phyloP scores from a whole-genome alignment of 352 stramenopile genomes.

The Phytophthora colocasiae region DNA sequence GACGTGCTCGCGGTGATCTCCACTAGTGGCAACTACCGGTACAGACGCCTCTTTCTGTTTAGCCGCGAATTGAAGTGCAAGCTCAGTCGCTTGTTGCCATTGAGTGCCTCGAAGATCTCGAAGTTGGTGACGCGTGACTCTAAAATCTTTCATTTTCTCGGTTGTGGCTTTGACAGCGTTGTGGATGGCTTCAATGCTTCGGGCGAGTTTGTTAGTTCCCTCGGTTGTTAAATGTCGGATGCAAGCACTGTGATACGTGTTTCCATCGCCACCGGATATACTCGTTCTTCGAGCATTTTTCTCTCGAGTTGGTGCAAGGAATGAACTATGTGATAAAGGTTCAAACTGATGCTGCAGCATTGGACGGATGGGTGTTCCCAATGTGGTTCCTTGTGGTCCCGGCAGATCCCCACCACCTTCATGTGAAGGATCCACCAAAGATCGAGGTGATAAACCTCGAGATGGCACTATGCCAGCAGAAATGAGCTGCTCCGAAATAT shows the following conservation, averaged over 20 bases:
- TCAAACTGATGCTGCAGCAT: conserved; percentile 58
- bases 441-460: conserved; percentile 18
- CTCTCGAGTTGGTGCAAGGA: conserved; percentile 34
- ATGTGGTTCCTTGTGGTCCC: background rate
- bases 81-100: conserved; percentile 58
- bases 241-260: conserved; percentile 53
- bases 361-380: conserved; percentile 31
- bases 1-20: conserved; percentile 53
- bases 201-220: conserved; percentile 36
- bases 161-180: conserved; percentile 38
- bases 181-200: conserved; percentile 47
- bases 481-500: conserved; percentile 53
- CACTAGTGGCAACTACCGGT: background rate
- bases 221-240: conserved; percentile 45
- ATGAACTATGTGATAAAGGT: conserved; percentile 40
- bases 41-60: conserved; percentile 1
- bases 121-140: conserved; percentile 37
- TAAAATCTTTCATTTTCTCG: conserved; percentile 45
- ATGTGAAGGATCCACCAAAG: conserved; percentile 11
- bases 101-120: conserved; percentile 48
- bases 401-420: conserved; percentile 12
- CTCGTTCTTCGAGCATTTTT: conserved; percentile 28
- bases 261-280: conserved; percentile 24
- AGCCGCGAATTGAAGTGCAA: conserved; percentile 49
- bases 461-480: conserved; percentile 48